phyloP scores from a whole-genome alignment of 1,139 yeast genomes.

The Sugiyamaella japonica region DNA sequence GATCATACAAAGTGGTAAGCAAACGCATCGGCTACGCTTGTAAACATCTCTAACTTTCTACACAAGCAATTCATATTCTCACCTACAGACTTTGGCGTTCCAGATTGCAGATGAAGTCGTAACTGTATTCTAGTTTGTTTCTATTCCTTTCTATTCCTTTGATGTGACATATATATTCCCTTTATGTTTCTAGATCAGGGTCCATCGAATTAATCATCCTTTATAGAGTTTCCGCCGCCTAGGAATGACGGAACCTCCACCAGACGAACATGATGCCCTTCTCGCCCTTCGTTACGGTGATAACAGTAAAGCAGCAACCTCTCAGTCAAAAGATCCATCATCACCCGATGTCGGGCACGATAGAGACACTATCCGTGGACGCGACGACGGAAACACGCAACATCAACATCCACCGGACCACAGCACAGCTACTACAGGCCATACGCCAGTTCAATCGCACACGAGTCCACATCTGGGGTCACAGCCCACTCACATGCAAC shows the following conservation, averaged over 20 bases:
- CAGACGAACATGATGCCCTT: slow-evolving; percentile 25
- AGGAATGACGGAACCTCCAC: slow-evolving; percentile 27
- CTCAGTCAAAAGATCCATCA: slow-evolving; percentile 7
- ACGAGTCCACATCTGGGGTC: slow-evolving; percentile 19
- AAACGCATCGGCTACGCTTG: no score
- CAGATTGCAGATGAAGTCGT: slow-evolving; percentile 6
- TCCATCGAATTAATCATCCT: background rate
- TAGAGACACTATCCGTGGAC: background rate
- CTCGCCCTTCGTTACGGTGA: slow-evolving; percentile 25
- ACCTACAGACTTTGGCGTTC: background rate
- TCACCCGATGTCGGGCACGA: background rate
- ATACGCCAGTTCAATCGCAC: slow-evolving; percentile 11
- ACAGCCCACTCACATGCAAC: slow-evolving; percentile 31
- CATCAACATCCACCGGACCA: slow-evolving; percentile 16
- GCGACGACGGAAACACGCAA: slow-evolving; percentile 6
- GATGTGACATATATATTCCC: background rate
- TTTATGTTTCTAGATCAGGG: background rate
- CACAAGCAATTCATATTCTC: no score
- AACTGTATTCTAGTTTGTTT: background rate
- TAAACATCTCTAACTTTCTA: no score
- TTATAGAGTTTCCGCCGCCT: slow-evolving; percentile 1
- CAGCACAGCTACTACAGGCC: slow-evolving; percentile 12
- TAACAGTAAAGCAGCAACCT: slow-evolving; percentile 14
- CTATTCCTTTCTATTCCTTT: background rate
- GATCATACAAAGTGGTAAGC: no score